phyloP scores from a whole-genome alignment of 1,139 yeast species.

The Protomyces inouyei region DNA sequence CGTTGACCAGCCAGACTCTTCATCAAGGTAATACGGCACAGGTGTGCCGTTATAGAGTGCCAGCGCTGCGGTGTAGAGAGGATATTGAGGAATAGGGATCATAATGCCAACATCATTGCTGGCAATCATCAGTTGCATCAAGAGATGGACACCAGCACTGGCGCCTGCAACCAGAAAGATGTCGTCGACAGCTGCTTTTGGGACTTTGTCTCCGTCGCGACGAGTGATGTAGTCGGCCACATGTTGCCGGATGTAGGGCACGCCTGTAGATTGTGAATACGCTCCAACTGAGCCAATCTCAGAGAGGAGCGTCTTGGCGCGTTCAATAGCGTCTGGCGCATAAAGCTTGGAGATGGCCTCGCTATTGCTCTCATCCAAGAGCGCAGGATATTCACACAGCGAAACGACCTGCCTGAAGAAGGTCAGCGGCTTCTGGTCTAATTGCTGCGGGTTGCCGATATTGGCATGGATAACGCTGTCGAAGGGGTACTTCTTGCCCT shows the following conservation, averaged over 20 bases:
- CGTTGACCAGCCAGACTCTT: conserved; percentile 75
- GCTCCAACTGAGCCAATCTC: conserved; percentile 86
- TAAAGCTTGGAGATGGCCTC: conserved; percentile 41
- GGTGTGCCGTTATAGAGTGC: conserved; percentile 77
- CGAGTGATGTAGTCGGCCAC: conserved; percentile 72
- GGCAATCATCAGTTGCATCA: conserved; percentile 63
- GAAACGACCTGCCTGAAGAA: conserved; percentile 90
- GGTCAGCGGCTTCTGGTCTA: conserved; percentile 89
- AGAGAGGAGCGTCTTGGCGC: conserved; percentile 59
- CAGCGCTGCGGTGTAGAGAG: conserved; percentile 87
- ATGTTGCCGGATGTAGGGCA: conserved; percentile 60
- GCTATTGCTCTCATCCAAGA: conserved; percentile 44
- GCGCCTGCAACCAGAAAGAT: conserved; percentile 91
- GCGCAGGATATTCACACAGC: conserved; percentile 73
- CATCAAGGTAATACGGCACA: conserved; percentile 83
- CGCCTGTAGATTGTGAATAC: conserved; percentile 89
- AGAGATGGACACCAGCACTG: conserved; percentile 76
- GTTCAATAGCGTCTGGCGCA: conserved; percentile 64
- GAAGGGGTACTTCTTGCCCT: conserved; percentile 59
- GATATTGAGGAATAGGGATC: conserved; percentile 97
- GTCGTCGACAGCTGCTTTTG: conserved; percentile 50
- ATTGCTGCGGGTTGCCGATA: conserved; percentile 95
- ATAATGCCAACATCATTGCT: conserved; percentile 73
- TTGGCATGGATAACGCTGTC: conserved; percentile 75
- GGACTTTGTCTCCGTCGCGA: conserved; percentile 63